Evolutionary conservation across 1,284 basidiomycete genomes (phyloP), one percentile per base, ranked within the genome.

Genomic region (Coriolopsis trogii): DNA sequence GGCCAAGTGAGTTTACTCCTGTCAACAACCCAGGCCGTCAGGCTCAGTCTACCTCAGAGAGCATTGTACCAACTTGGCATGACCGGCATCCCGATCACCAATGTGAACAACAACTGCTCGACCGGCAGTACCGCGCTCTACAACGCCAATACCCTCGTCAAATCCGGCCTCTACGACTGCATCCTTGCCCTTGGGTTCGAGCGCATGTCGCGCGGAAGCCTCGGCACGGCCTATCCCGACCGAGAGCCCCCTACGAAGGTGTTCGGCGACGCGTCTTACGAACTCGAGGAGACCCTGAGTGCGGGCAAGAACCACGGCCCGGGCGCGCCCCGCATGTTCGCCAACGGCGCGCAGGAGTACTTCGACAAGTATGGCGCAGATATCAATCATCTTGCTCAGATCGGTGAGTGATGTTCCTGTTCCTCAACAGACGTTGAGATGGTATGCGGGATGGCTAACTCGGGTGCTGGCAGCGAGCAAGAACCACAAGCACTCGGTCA

Each of bases 31-130:
- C 8, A 21, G 24, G 2, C 10, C 9, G 13, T 10, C 3, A 4
- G 24, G 23, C 25, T 41, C 18, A 41, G 25, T 24, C 3, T n/a
- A 1, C 4, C 26, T 31, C 52, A 84, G 81, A 77, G 91, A 23
- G 85, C 90, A 3, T 73, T 95, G n/a, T 95, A 94, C 69, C 86
- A 86, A 66, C 82, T 95, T 38, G 92, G 92, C 15, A 77, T 94
- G 69, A 94, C 91, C 4, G 79, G 82, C 23, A 93, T 95, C 54
- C 92, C 92, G 1, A 88, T 95, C 62, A 81, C 89, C 46, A 94
- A 94, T 62, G 89, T 93, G 44, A 92, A 91, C 73, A 93, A 93
- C 70, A 91, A 91, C 66, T 91, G 90, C 61, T 86, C 87, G 1
- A 91, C 89, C 0, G 89, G 89, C 2, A 87, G 84, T 43, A 81